These are phyloP conservation scores for Dendrocalamus sinicus DNA, from an alignment of 176 grass and related monocot genomes.

Conservation along the genomic window DNA sequence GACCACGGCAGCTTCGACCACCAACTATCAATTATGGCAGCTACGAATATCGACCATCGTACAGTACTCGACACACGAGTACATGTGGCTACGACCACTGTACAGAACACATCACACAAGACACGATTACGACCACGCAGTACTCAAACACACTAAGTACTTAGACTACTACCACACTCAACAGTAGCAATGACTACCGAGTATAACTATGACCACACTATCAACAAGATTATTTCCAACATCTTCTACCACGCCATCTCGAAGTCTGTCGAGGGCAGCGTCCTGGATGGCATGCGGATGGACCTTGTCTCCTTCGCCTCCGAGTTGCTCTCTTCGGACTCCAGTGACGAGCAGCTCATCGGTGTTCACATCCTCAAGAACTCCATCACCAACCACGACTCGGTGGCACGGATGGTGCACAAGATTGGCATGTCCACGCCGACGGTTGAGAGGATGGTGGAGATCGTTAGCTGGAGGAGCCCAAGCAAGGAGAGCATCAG, in stretches of 20 bases:
- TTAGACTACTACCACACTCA: too few species aligned
- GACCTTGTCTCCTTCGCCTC: conserved; percentile 35
- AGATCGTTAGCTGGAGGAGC: conserved; percentile 44
- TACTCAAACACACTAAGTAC: too few species aligned
- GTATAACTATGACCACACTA: too few species aligned
- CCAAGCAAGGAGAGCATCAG: neutral
- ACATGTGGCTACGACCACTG: too few species aligned
- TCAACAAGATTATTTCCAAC: too few species aligned
- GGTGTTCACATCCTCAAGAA: conserved; percentile 1
- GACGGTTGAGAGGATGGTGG: conserved; percentile 26
- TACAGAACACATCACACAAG: too few species aligned
- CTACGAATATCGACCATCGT: too few species aligned
- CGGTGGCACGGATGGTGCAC: neutral
- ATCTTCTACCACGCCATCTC: conserved; percentile 46
- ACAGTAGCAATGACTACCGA: too few species aligned
- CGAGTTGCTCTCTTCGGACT: conserved; percentile 25
- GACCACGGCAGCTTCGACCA: too few species aligned
- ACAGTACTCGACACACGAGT: too few species aligned
- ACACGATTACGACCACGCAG: too few species aligned
- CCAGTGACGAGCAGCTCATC: neutral
- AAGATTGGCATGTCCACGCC: conserved; percentile 22
- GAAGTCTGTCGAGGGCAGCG: conserved; percentile 27
- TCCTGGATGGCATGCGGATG: conserved; percentile 40
- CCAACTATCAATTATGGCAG: too few species aligned
- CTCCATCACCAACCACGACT: neutral